A percentile compares a stretch with the other conserved stretches of the same genome.
phyloP scores from a whole-genome alignment of 1,284 basidiomycete genomes.

The Sutorius eximius region DNA sequence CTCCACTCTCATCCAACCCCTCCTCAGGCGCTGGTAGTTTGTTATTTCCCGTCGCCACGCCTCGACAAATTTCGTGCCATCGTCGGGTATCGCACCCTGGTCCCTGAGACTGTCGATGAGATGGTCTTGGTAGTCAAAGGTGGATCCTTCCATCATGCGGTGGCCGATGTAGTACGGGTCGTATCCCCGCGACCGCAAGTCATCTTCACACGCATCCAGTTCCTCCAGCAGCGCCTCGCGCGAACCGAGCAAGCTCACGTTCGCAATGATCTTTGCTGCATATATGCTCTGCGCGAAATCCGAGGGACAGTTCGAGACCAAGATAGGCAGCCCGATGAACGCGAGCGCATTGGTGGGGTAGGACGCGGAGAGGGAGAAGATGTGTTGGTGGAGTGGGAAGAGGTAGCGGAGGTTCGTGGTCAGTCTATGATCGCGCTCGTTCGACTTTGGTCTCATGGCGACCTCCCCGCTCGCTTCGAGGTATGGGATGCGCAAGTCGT shows the following conservation, averaged over 20 bases:
- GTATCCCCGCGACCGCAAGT: constrained; percentile 38
- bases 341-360: constrained; percentile 52
- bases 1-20: constrained; percentile 49
- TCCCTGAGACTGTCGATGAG: constrained; percentile 47
- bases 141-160: constrained; percentile 40
- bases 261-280: constrained; percentile 44
- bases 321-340: constrained; percentile 51
- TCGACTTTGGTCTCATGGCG: constrained; percentile 25
- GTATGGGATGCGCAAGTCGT: constrained; percentile 53
- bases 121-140: constrained; percentile 50
- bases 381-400: constrained; percentile 53
- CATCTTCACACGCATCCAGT: constrained; percentile 43
- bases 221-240: constrained; percentile 42
- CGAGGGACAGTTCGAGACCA: constrained; percentile 50
- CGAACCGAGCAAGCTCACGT: constrained; percentile 42
- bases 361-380: constrained; percentile 48
- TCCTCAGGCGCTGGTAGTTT: constrained; percentile 37
- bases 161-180: constrained; percentile 55
- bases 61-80: constrained; percentile 49
- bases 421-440: constrained; percentile 32
- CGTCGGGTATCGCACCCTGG: constrained; percentile 40
- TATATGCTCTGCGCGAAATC: constrained; percentile 53
- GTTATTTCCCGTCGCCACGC: constrained; percentile 44
- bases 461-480: constrained; percentile 40
- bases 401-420: constrained; percentile 53